These are phyloP conservation scores for Syzygium jambos DNA, from an alignment of 345 rosid species.

Conservation along the genomic window DNA sequence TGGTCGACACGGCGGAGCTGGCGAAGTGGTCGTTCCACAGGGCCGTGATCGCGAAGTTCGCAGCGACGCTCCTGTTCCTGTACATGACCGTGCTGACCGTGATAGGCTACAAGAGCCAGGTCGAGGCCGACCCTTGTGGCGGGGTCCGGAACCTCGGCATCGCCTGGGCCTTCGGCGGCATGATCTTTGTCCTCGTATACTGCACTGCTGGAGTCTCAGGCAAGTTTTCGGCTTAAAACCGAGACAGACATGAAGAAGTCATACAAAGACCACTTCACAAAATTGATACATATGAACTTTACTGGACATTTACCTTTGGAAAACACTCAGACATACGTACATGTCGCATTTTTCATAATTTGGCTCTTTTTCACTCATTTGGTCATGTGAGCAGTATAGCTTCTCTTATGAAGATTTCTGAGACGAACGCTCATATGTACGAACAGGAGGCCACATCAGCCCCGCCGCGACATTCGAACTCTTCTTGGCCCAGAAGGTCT, in stretches of 20 bases:
- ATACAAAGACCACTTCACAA: too few relatives aligned
- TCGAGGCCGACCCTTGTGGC: slow-evolving; percentile 36
- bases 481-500: slow-evolving; percentile 70
- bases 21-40: slow-evolving; percentile 76
- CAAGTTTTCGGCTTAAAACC: not conserved
- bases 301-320: not conserved
- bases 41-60: slow-evolving; percentile 76
- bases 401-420: not conserved
- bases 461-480: slow-evolving; percentile 87
- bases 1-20: slow-evolving; percentile 46
- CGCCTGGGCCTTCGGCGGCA: slow-evolving; percentile 85
- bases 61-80: slow-evolving; percentile 77
- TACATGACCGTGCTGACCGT: slow-evolving; percentile 65
- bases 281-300: too few relatives aligned
- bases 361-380: not conserved
- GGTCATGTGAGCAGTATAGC: not conserved
- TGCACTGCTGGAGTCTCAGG: slow-evolving; percentile 92
- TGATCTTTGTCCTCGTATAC: slow-evolving; percentile 36
- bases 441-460: slow-evolving; percentile 72
- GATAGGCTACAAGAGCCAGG: slow-evolving; percentile 60
- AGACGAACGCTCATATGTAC: not conserved
- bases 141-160: slow-evolving; percentile 81
- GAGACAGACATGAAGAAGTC: not conserved
- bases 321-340: not conserved
- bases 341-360: not conserved